phyloP scores from a whole-genome alignment of 2,329 filamentous ascomycete species.

The Shiraia bambusicola region DNA sequence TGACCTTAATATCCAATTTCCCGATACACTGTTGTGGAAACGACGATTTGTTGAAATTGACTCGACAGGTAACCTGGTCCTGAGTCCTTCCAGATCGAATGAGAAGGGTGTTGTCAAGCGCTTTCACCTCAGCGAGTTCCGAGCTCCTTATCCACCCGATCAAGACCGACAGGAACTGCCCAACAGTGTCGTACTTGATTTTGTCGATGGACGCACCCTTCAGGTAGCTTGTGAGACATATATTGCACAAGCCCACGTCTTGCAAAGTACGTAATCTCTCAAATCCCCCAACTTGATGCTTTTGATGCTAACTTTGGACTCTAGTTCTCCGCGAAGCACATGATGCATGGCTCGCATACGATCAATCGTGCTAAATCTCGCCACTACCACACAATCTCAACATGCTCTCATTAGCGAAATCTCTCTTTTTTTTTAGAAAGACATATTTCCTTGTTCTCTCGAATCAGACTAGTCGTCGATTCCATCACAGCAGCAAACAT shows the following conservation, averaged over 20 bases:
- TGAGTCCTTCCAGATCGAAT: constrained; percentile 69
- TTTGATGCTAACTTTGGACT: constrained; percentile 14
- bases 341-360: constrained; percentile 40
- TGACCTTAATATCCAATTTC: constrained; percentile 95
- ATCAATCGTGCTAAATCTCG: constrained; percentile 22
- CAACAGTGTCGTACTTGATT: constrained; percentile 72
- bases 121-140: constrained; percentile 85
- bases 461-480: neutral
- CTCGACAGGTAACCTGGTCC: constrained; percentile 76
- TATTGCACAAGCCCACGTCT: constrained; percentile 36
- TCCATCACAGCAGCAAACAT: too few species aligned
- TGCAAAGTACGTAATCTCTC: constrained; percentile 38
- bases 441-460: too few species aligned
- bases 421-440: too few species aligned
- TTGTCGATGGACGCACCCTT: constrained; percentile 61
- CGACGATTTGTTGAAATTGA: constrained; percentile 86
- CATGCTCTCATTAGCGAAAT: constrained; percentile 6
- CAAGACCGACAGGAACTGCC: constrained; percentile 90
- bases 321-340: constrained; percentile 43
- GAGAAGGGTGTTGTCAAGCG: constrained; percentile 68
- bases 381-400: neutral
- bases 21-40: constrained; percentile 95
- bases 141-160: constrained; percentile 76
- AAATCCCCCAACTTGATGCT: neutral
- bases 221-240: constrained; percentile 57